Percentiles rank a stretch among this genome's conserved stretches.
Conservation (phyloP, 306 rosid genomes). For the Gastrolobium bilobum region DNA sequence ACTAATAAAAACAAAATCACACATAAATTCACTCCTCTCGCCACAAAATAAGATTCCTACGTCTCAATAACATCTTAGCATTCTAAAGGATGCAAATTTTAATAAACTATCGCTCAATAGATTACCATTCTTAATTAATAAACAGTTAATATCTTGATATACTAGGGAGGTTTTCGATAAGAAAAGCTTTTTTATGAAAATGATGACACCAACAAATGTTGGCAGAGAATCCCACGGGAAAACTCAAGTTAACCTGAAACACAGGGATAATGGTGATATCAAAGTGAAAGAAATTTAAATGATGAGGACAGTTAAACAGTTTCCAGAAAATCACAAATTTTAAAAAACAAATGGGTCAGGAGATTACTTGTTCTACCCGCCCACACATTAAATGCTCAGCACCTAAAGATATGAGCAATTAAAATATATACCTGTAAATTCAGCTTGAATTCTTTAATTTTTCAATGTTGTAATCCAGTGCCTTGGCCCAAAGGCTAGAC, state of each 20-base stretch:
- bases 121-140: background rate
- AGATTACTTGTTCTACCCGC: constrained; percentile 83
- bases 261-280: constrained; percentile 14
- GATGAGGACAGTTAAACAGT: constrained; percentile 15
- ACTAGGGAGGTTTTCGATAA: constrained; percentile 16
- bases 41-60: constrained; percentile 5
- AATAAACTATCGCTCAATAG: constrained; percentile 1
- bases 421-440: no score
- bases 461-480: constrained; percentile 96
- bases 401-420: no score
- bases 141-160: constrained; percentile 34
- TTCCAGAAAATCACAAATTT: constrained; percentile 40
- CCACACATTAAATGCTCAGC: no score
- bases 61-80: constrained; percentile 9
- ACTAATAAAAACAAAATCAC: no score
- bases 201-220: background rate
- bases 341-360: constrained; percentile 25
- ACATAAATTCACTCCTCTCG: constrained; percentile 9
- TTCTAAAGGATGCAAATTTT: constrained; percentile 22
- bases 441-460: no score
- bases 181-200: constrained; percentile 22
- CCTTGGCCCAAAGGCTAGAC: constrained; percentile 91
- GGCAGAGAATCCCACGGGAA: constrained; percentile 5
- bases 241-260: constrained; percentile 28
- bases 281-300: constrained; percentile 10